Evolutionary conservation across 2,329 filamentous ascomycete genomes (phyloP).

Genomic region (Pyrenochaeta sp.): DNA sequence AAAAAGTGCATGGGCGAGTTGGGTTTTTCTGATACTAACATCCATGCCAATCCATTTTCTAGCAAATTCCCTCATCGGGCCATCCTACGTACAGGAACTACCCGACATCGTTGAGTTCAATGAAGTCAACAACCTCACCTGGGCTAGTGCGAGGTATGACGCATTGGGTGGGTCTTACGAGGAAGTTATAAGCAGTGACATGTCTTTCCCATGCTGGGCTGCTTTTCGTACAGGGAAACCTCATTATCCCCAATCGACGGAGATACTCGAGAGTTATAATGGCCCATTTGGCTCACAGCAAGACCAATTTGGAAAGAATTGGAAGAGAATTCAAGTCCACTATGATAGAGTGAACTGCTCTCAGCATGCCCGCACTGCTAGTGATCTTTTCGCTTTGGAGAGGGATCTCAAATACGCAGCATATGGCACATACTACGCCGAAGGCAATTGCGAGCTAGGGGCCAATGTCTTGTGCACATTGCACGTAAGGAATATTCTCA

Average conservation of each 20-base stretch:
- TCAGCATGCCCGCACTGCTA: conserved; percentile 12
- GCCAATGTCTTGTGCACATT: conserved; percentile 16
- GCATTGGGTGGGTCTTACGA: neutral
- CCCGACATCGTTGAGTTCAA: conserved; percentile 21
- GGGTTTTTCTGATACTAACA: conserved; percentile 35
- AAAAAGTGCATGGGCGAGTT: conserved; percentile 32
- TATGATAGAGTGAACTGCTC: conserved; percentile 25
- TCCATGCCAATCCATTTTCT: conserved; percentile 38
- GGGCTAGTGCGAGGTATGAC: neutral
- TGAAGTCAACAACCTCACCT: conserved; percentile 4
- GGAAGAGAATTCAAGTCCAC: conserved; percentile 19
- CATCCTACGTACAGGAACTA: conserved; percentile 23
- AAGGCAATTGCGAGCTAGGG: conserved; percentile 22
- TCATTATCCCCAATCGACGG: conserved; percentile 16
- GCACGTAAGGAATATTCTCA: neutral
- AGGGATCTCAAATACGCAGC: neutral
- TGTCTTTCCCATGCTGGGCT: conserved; percentile 32
- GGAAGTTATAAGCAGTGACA: neutral
- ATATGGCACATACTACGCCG: conserved; percentile 5
- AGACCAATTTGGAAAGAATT: conserved; percentile 10
- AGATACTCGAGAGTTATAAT: conserved; percentile 6
- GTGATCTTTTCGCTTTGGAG: conserved; percentile 16
- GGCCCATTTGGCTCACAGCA: conserved; percentile 1
- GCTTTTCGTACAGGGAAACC: conserved; percentile 29
- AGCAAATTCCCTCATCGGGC: conserved; percentile 40